Base-by-base conservation (phyloP, 768 basidiomycete genomes). In the Pisolithus orientalis region DNA sequence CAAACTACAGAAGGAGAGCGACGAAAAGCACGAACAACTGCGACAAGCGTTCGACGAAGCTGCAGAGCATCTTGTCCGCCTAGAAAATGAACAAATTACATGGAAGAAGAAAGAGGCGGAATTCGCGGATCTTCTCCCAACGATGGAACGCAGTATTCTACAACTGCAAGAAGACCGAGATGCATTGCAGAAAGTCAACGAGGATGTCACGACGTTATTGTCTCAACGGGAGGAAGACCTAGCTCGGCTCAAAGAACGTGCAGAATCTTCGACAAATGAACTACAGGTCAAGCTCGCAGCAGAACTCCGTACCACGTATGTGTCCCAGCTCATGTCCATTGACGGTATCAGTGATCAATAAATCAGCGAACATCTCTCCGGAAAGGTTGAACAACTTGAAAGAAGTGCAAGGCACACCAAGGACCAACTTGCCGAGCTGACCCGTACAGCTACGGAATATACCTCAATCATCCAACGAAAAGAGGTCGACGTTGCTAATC, bases 191-290 rank as follows among this genome's bases (percentile, higher is more conserved):
- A 83, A 81, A 59, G 68, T 80, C 43, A 74, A 80, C 9, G 85
- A 86, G 47, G 88, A 92, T 49, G 74, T 91, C 31, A 79, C 82
- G 64, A 82, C 78, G 53, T 70, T 87, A 46, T 78, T 87, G 3
- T 59, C 75, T 27, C 82, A 89, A 57, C 83, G 85, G n/a, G 88
- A 92, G 54, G 88, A 94, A 61, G 90, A 94, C 57, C 68, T 92
- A 50, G 61, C 71, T 11, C 76, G 90, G 44, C 71, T 83, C 1
- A 91, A 85, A 66, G 89, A 94, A 56, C 78, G 90, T 44, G 80
- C 83, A 63, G 90, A 93, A 45, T 51, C 69, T 14, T 69, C 77
- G 14, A 67, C 83, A 13, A 75, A 76, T 29, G 90, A 94, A 24
- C 66, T 94, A 47, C 86, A 90, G 62, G 75, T 73, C 6, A 89